These are phyloP conservation scores for Paxillus involutus DNA, from an alignment of 768 basidiomycete genomes.

Conservation along the genomic window DNA sequence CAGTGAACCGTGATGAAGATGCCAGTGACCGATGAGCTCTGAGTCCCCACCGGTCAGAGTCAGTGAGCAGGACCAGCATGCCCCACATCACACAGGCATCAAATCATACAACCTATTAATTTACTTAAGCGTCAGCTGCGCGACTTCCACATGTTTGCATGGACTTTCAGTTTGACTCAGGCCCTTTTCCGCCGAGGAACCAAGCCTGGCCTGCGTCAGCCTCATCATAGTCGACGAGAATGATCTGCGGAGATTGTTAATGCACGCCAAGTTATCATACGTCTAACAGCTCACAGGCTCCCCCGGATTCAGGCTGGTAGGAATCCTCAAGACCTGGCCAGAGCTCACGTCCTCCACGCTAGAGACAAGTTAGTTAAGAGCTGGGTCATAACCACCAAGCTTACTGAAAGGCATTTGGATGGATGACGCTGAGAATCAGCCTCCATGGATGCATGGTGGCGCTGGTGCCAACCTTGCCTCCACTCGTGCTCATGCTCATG, in stretches of 20 bases:
- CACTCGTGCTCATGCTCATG: not conserved
- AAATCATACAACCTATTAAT: too few species aligned
- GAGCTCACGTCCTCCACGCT: conserved; percentile 1
- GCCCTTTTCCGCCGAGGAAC: conserved; percentile 8
- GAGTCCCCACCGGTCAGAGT: too few species aligned
- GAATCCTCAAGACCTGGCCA: not conserved
- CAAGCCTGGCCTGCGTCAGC: not conserved
- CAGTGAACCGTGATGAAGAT: too few species aligned
- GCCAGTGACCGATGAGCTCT: too few species aligned
- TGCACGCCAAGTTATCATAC: not conserved
- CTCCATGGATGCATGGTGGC: conserved; percentile 1
- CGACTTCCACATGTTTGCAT: too few species aligned
- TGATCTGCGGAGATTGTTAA: not conserved
- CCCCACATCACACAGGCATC: too few species aligned
- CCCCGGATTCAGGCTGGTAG: not conserved
- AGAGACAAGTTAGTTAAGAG: not conserved
- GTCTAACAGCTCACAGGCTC: not conserved
- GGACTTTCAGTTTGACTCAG: not conserved
- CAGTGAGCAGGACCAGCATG: too few species aligned
- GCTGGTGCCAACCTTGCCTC: not conserved
- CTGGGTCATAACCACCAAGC: not conserved
- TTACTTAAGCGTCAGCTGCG: too few species aligned
- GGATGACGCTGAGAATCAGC: not conserved
- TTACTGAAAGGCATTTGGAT: conserved; percentile 7
- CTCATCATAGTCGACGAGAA: not conserved